Conservation (phyloP, 495 filamentous ascomycete genomes). For the Aspergillus taichungensis region DNA sequence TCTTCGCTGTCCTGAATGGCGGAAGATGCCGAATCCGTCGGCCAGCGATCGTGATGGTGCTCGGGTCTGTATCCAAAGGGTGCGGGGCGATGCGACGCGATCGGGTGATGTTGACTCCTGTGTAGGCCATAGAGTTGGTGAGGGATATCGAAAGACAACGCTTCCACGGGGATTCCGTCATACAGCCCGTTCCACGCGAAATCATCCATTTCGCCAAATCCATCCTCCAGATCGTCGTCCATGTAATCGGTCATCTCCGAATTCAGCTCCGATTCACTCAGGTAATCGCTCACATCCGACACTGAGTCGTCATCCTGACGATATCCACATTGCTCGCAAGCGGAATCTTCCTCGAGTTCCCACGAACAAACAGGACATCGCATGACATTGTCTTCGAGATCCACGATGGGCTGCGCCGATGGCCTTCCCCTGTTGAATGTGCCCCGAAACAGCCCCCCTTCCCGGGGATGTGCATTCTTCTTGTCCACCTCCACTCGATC, state of each 20-base stretch:
- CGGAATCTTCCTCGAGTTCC: conserved; percentile 51
- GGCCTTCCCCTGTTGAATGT: conserved; percentile 40
- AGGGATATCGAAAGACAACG: conserved; percentile 3
- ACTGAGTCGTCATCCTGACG: conserved; percentile 32
- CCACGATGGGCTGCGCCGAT: conserved; percentile 34
- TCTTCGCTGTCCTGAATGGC: conserved; percentile 15
- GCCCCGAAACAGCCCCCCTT: conserved; percentile 57
- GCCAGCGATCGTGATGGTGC: neutral
- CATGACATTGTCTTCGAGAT: conserved; percentile 52
- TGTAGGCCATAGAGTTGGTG: conserved; percentile 3
- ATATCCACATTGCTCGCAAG: conserved; percentile 48
- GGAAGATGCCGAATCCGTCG: neutral
- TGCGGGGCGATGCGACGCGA: neutral
- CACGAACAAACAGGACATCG: conserved; percentile 57
- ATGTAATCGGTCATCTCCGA: conserved; percentile 24
- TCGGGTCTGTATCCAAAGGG: neutral
- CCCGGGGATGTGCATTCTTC: conserved; percentile 36
- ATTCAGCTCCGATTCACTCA: conserved; percentile 21
- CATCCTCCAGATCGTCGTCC: conserved; percentile 31
- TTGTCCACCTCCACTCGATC: conserved; percentile 50
- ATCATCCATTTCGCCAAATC: conserved; percentile 20
- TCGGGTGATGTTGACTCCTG: neutral
- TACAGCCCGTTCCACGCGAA: conserved; percentile 12
- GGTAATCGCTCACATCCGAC: conserved; percentile 18
- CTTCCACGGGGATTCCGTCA: conserved; percentile 9